Evolutionary conservation across 2,329 filamentous ascomycete genomes (phyloP), one percentile per base, ranked within the genome.

Genomic region (Colletotrichum caudatum): DNA sequence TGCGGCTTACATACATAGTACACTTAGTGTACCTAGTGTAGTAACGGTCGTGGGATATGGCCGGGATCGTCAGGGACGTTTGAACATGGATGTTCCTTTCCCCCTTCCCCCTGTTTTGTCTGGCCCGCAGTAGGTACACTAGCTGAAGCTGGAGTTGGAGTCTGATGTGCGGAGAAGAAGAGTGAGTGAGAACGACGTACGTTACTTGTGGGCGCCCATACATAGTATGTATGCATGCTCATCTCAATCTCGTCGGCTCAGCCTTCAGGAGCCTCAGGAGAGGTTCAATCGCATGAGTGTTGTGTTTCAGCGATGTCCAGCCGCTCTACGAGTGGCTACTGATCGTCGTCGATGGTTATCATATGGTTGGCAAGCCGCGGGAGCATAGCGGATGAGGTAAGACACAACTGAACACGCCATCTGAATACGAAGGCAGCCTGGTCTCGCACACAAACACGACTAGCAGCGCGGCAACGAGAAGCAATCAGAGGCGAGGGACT

Each of bases 51-150:
- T 72, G 48, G 54, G 50, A 62, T 66, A 57, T 71, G 60, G 61
- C 61, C 46, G 57, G 70, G 66, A 71, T 72, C 70, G 56, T 58
- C 70, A 71, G 70, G 70, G 57, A 72, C 70, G 58, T 61, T 59
- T 63, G 70, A 56, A 35, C 70, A 56, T 51, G 60, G 69, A 50
- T 70, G 53, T 18, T 39, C 58, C 64, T 56, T 29, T 29, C 26
- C 68, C 41, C 23, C 23, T 14, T 0, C 16, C 58, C 69, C 59
- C 50, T 51, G 68, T 35, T 60, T 46, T 35, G 33, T 48, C 46
- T 50, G n/a, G 26, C 50, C 39, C 61, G 41, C 48, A 57, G 62
- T 35, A 56, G 26, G 26, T 29, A 29, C 26, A 29, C 26, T 29
- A 29, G 66, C 33, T 48, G 46, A 3, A 67, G 60, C 33, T 35